Evolutionary conservation across 1,139 yeast genomes (phyloP), one percentile per base, ranked within the genome.

Genomic region (Lodderomyces margitis): DNA sequence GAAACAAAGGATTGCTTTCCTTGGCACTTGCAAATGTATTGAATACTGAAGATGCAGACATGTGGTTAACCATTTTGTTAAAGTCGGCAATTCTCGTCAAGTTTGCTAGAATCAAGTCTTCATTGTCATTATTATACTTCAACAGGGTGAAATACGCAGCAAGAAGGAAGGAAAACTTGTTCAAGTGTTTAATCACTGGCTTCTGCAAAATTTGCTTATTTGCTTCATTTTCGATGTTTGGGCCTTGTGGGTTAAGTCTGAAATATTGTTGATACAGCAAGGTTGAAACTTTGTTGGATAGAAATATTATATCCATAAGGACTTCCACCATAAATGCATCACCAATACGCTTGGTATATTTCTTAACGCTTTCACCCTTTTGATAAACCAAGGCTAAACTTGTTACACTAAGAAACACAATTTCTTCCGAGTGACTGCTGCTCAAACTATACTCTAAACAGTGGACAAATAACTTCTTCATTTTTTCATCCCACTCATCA

Each of bases 131-230:
- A 10, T 46, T 40, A n/a, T 51, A 44, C 1, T 58, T 54, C 28
- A 70, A 52, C 2, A 46, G 42, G 16, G 48, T 43, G 23, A 66
- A 55, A 40, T 58, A 66, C 10, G 59, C 60, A 41, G 75, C 79
- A 25, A 75, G 58, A 5, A 80, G 52, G 42, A 70, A 67, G 0
- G 83, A 71, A 30, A 80, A 51, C 38, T 71, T 64, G 53, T 70
- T 79, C 44, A 80, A 54, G 50, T 77, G 78, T 44, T 70, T 74
- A n/a, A 76, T 46, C 5, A 70, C 70, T 0, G 84, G 83, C 21
- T 55, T 61, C 42, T 52, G 60, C 19, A 55, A 44, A 4, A 66
- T 48, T 16, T 53, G 49, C 12, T 47, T 43, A 11, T 47, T 47
- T 6, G 56, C 31, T 10, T 44, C 20, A 3, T 49, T 46, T 16